Conservation (phyloP, 768 basidiomycete genomes). For the Termitomyces sp. region DNA sequence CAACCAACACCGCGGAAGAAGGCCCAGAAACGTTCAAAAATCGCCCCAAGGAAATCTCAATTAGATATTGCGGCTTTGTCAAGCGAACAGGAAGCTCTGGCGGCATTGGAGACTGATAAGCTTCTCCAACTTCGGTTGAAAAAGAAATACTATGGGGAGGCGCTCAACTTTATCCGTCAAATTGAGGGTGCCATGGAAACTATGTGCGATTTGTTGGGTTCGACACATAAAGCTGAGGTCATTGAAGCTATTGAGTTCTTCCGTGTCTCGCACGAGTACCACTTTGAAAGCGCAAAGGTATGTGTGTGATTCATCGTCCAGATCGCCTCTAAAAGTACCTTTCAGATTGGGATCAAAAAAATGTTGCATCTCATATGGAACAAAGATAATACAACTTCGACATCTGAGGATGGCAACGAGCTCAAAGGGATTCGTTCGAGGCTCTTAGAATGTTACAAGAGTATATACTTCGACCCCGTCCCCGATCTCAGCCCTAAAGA, state of each 20-base stretch:
- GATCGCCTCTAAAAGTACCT: constrained; percentile 1
- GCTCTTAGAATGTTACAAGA: constrained; percentile 84
- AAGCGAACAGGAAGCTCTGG: constrained; percentile 67
- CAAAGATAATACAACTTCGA: constrained; percentile 84
- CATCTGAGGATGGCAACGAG: constrained; percentile 58
- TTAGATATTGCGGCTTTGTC: constrained; percentile 64
- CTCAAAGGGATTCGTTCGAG: constrained; percentile 84
- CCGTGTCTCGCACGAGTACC: constrained; percentile 73
- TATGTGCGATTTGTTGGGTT: constrained; percentile 76
- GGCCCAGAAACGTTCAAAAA: constrained; percentile 38
- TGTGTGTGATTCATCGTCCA: background rate
- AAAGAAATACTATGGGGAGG: constrained; percentile 86
- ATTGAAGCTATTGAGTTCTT: constrained; percentile 89
- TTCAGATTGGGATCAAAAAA: constrained; percentile 81
- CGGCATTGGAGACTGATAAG: constrained; percentile 62
- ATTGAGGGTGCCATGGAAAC: constrained; percentile 61
- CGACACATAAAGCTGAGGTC: constrained; percentile 80
- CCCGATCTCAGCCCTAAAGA: constrained; percentile 70
- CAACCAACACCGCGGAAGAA: constrained; percentile 32
- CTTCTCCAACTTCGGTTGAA: constrained; percentile 62
- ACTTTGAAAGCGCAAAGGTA: constrained; percentile 75
- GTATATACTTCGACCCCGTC: constrained; percentile 83
- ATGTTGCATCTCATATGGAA: constrained; percentile 98
- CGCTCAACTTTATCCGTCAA: constrained; percentile 69
- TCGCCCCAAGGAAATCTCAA: constrained; percentile 61